Evolutionary conservation across 169 alveolate genomes (phyloP).

Genomic region (Eimeria sp.): DNA sequence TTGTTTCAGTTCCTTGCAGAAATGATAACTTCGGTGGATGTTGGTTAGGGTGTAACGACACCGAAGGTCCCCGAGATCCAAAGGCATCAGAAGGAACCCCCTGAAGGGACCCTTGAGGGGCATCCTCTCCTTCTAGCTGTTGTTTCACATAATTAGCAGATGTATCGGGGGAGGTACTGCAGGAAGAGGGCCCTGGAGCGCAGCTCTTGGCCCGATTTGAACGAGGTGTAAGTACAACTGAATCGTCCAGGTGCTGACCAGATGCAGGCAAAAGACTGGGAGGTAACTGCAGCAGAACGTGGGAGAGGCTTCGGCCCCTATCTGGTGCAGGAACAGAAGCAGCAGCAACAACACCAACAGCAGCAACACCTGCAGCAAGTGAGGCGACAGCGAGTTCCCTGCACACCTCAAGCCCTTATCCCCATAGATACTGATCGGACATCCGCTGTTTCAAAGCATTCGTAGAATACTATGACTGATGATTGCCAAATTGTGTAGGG

Average conservation of each 20-base stretch:
- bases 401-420: too few species aligned
- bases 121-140: not conserved
- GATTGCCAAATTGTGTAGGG: not conserved
- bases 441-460: not conserved
- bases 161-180: not conserved
- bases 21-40: not conserved
- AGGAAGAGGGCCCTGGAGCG: not conserved
- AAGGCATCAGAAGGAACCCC: not conserved
- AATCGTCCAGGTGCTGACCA: not conserved
- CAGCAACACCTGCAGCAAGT: not conserved
- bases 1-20: not conserved
- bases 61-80: not conserved
- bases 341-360: slow-evolving; percentile 7
- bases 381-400: too few species aligned
- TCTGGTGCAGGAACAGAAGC: slow-evolving; percentile 1
- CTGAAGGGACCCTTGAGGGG: not conserved
- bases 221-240: slow-evolving; percentile 56
- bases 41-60: too few species aligned
- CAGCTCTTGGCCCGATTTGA: not conserved
- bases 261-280: not conserved
- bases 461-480: not conserved
- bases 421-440: not conserved
- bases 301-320: slow-evolving; percentile 4
- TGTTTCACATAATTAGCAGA: not conserved
- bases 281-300: not conserved